Conservation (phyloP, 1,139 yeast species). For the Suhomyces guaymorum region DNA sequence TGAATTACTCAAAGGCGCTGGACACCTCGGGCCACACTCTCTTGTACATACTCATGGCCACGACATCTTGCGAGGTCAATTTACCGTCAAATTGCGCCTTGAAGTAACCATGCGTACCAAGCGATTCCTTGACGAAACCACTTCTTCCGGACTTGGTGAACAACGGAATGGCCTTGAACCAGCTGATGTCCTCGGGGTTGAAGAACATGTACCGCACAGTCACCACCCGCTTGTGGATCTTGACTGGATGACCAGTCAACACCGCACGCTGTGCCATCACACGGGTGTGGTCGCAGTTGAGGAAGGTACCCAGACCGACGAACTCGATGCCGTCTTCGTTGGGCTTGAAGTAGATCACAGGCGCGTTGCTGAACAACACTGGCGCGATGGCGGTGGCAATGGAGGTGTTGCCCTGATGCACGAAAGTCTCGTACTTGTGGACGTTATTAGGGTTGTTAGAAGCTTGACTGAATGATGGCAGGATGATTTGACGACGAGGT, state of each 20-base stretch:
- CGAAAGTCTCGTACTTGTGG: conserved; percentile 80
- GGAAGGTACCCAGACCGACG: conserved; percentile 87
- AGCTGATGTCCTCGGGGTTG: conserved; percentile 82
- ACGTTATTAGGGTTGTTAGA: conserved; percentile 80
- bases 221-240: conserved; percentile 88
- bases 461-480: conserved; percentile 82
- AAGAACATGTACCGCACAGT: conserved; percentile 98
- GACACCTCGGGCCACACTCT: conserved; percentile 82
- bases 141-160: conserved; percentile 91
- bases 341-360: conserved; percentile 68
- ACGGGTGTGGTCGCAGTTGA: conserved; percentile 83
- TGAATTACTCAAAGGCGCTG: conserved; percentile 21
- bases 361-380: conserved; percentile 79
- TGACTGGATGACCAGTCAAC: conserved; percentile 91
- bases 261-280: conserved; percentile 85
- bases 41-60: conserved; percentile 92
- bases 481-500: conserved; percentile 81
- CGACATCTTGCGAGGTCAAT: conserved; percentile 86
- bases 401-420: conserved; percentile 70
- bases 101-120: conserved; percentile 98
- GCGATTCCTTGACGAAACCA: conserved; percentile 89
- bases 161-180: conserved; percentile 89
- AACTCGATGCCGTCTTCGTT: conserved; percentile 58
- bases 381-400: conserved; percentile 92
- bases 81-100: conserved; percentile 94